Base-by-base conservation (phyloP, 805 yeast genomes). In the Cyberlindnera maritima region DNA sequence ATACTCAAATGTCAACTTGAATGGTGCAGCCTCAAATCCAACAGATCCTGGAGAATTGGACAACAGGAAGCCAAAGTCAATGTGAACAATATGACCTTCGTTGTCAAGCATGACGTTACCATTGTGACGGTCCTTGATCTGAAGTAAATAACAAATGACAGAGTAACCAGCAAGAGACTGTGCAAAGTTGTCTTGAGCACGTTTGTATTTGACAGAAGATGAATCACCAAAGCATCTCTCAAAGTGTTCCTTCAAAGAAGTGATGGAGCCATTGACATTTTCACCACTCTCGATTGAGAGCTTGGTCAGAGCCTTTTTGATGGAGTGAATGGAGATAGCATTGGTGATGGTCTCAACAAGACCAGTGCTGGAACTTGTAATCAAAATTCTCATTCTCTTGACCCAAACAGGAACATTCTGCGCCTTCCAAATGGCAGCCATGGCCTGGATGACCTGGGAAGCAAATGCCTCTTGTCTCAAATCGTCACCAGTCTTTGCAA, bases 401-500 rank as follows among this genome's bases (percentile, higher is more conserved):
- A 91, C 94, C 98, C 99, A 94, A 4, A 83, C 88, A 23, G 77
- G 83, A 8, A 87, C 81, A 2, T 74, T 73, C 20, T 79, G 78
- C 26, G 72, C 76, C 40, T 79, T 77, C 98, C 98, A 94, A 37
- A 89, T 81, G 42, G 80, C 80, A 1, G 96, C 82, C 68, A 92
- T 88, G 20, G 96, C 85, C 50, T 86, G 85, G 43, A 94, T 92
- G 37, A 94, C 65, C 64, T 94, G 99, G 53, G 97, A 90, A 0
- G 99, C 99, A 72, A 94, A 90, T 0, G 99, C 97, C 65, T 94
- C 99, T 63, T 94, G 99, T 20, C 96, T 86, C 43, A 94, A 66
- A 67, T 94, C 99, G 59, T 87, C 92, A 31, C 99, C 99, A 26
- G 96, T 92, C 62, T 94, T 94, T 12, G 95, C 96, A 62, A 94